phyloP scores from a whole-genome alignment of 345 rosid species.

The Boechera retrofracta region DNA sequence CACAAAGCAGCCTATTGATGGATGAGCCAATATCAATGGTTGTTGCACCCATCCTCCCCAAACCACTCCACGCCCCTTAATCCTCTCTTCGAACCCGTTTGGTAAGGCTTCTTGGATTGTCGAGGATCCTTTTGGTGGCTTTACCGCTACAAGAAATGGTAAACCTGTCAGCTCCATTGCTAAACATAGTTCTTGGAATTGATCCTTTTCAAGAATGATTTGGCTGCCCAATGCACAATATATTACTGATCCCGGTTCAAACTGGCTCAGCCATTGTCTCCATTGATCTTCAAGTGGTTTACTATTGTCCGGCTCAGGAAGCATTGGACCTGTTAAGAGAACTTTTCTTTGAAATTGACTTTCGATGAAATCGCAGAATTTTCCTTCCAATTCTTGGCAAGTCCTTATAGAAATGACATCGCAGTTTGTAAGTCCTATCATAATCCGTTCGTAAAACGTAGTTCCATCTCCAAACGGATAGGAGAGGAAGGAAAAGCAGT shows the following conservation, averaged over 20 bases:
- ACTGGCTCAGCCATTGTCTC: constrained; percentile 56
- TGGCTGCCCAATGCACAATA: constrained; percentile 78
- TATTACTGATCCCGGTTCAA: constrained; percentile 54
- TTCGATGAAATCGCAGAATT: constrained; percentile 57
- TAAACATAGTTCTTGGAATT: constrained; percentile 67
- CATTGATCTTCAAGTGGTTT: constrained; percentile 54
- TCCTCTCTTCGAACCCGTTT: constrained; percentile 64
- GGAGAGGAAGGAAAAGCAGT: constrained; percentile 47
- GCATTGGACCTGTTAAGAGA: constrained; percentile 64
- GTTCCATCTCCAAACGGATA: constrained; percentile 61
- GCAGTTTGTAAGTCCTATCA: constrained; percentile 45
- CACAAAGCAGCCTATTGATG: constrained; percentile 73
- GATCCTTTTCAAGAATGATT: constrained; percentile 54
- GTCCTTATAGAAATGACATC: constrained; percentile 70
- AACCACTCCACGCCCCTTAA: constrained; percentile 57
- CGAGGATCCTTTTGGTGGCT: constrained; percentile 57
- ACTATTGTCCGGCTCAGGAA: constrained; percentile 47
- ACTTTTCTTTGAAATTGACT: constrained; percentile 55
- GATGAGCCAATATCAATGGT: constrained; percentile 53
- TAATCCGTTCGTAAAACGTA: constrained; percentile 59
- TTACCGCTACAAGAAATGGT: constrained; percentile 64
- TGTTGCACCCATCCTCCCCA: constrained; percentile 66
- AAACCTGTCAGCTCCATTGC: constrained; percentile 66
- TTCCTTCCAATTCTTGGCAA: constrained; percentile 64
- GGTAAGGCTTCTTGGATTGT: constrained; percentile 73